Conservation (phyloP, 2,329 filamentous ascomycete genomes). For the Aureobasidium sp. region DNA sequence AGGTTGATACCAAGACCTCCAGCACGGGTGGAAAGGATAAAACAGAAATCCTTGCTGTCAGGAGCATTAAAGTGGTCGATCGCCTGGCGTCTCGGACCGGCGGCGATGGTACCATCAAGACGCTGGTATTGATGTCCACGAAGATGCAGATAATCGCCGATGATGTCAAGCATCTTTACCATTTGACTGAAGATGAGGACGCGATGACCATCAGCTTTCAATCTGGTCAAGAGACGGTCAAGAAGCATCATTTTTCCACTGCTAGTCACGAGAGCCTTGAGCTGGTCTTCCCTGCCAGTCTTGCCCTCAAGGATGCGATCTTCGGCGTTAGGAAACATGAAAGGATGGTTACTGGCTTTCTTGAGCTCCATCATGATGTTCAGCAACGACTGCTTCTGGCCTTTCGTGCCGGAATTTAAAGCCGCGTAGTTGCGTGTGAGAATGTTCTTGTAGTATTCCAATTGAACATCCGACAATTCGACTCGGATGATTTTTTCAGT, state of each 20-base stretch:
- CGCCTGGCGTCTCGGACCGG: conserved; percentile 78
- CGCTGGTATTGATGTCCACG: conserved; percentile 94
- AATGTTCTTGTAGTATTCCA: conserved; percentile 99
- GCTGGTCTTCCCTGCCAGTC: conserved; percentile 71
- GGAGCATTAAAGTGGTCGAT: conserved; percentile 99
- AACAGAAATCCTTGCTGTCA: conserved; percentile 91
- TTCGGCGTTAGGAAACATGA: conserved; percentile 94
- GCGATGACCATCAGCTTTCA: conserved; percentile 88
- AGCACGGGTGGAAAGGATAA: conserved; percentile 87
- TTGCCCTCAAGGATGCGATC: conserved; percentile 74
- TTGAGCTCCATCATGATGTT: conserved; percentile 99
- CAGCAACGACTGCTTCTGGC: conserved; percentile 87
- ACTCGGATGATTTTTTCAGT: conserved; percentile 99
- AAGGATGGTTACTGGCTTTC: conserved; percentile 97
- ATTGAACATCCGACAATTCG: conserved; percentile 88
- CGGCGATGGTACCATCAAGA: conserved; percentile 88
- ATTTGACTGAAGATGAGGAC: conserved; percentile 99
- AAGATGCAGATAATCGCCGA: conserved; percentile 86
- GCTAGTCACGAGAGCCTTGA: conserved; percentile 89
- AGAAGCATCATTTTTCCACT: conserved; percentile 99
- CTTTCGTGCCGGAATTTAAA: conserved; percentile 79
- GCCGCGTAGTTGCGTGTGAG: conserved; percentile 93
- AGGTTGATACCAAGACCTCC: conserved; percentile 98
- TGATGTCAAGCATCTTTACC: conserved; percentile 96
- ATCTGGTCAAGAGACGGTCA: conserved; percentile 86